Evolutionary conservation across 1,284 basidiomycete species (phyloP), one percentile per base, ranked within the genome.

Genomic region (Trichosporon sp.): DNA sequence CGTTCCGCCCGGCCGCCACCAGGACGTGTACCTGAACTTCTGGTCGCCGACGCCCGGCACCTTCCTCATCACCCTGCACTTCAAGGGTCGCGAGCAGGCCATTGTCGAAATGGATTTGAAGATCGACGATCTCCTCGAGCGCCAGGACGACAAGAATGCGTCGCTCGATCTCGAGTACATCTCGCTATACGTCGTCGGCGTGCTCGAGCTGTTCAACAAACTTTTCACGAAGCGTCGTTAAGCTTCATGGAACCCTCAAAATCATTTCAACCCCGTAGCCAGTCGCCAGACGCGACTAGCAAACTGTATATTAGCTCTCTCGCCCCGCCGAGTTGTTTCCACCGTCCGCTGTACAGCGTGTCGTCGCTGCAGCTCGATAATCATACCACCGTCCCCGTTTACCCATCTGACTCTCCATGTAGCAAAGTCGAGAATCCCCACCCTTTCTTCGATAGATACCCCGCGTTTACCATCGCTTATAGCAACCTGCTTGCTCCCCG

Each of bases 31-130:
- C 86, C 99, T 99, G 89, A 97, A 96, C 81, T 94, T 99, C 83
- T 94, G 92, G 31, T 98, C 96, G 32, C 97, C 97, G 1, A 93
- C 93, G 6, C 97, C 97, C 0, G 97, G 97, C 56, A 98, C 97
- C 10, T 99, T 98, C 84, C 94, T 99, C 82, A 99, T 99, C 76
- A 96, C 96, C 7, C 86, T 99, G 68, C 96, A 98, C 85, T 99
- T 98, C 87, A 98, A 98, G 85, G 96, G 96, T 46, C 89, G 97
- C n/a, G 96, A 98, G 80, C 98, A 98, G 86, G 95, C 97, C 19
- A 98, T 99, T 77, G 88, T 99, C 64, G 97, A 99, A 88, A 99
- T 99, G 96, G 97, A 99, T 85, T 88, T 99, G 73, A 99, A 98
- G 87, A 97, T 99, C 79, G 97, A 99, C 84, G 97, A 99, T 85